Base-by-base conservation (phyloP, 2,329 filamentous ascomycete genomes). In the Neofusicoccum parvum region DNA sequence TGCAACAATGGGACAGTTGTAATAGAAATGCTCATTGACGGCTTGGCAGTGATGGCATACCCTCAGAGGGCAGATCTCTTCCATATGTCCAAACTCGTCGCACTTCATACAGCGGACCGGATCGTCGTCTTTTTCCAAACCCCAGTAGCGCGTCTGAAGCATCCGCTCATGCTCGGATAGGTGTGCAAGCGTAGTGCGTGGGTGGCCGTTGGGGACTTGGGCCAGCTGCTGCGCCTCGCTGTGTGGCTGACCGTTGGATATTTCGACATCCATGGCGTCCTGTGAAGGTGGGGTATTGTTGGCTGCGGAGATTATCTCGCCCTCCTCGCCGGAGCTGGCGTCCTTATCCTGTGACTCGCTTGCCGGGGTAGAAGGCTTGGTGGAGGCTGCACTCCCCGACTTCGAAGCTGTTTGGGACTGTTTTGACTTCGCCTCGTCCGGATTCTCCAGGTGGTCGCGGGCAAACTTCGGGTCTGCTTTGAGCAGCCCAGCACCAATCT, bases 1-100 rank as follows among this genome's bases (percentile, higher is more conserved):
- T 39, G 75, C 74, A 39, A 79, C 80, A 5, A 76, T 78, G 11
- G 86, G 84, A 68, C 87, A 90, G 63, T 75, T 78, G 68, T 81
- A 81, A 5, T 80, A 76, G 62, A 80, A 80, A 72, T 90, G 81
- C 43, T 75, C 41, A 65, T 76, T 74, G 74, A 78, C 78, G 10
- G 74, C 72, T 41, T 76, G 74, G 67, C 81, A 83, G 68, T 82
- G 77, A 36, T 74, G 68, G 68, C 81, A 83, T 72, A 79, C 66
- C 54, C 78, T 79, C 39, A 72, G 71, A 3, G 80, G 80, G 69
- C 81, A 83, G 39, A 76, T 71, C 34, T 78, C 74, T 20, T 75
- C 72, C 66, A 80, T 70, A 67, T 83, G 81, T 4, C 80, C 81
- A 66, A 77, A 72, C 62, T 79, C 74, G 17, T 75, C 75, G 66